phyloP scores from a whole-genome alignment of 495 filamentous ascomycete genomes.

The Trichoderma parareesei region DNA sequence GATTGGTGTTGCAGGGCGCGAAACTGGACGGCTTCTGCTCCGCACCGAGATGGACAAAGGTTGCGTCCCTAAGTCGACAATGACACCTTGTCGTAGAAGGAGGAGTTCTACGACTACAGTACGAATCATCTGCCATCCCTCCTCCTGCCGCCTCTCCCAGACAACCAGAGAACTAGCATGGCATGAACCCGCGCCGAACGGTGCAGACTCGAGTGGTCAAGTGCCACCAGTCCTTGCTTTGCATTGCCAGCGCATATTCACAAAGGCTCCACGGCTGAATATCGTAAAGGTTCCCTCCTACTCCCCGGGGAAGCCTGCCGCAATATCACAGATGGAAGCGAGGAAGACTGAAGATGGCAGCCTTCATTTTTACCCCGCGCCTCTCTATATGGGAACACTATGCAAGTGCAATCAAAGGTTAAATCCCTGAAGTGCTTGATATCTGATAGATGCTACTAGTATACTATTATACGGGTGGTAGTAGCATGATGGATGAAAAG shows the following conservation, averaged over 20 bases:
- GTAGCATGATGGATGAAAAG: neutral
- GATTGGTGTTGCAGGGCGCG: neutral
- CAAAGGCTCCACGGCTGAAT: too few species aligned
- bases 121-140: too few species aligned
- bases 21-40: too few species aligned
- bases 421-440: neutral
- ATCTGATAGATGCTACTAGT: neutral
- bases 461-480: too few species aligned
- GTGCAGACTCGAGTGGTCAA: neutral
- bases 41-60: too few species aligned
- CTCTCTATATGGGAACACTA: neutral
- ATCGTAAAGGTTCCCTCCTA: too few species aligned
- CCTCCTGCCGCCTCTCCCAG: too few species aligned
- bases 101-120: too few species aligned
- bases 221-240: neutral
- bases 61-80: too few species aligned
- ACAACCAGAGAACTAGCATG: neutral
- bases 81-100: too few species aligned
- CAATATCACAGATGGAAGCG: neutral
- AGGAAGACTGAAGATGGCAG: neutral
- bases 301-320: neutral
- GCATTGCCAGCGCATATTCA: neutral
- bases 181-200: neutral
- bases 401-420: slow-evolving; percentile 2
- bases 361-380: neutral